A percentile compares a stretch with the other conserved stretches of the same genome.
Evolutionary conservation across 2,329 filamentous ascomycete genomes (phyloP).

Genomic region (Talaromyces marneffei): DNA sequence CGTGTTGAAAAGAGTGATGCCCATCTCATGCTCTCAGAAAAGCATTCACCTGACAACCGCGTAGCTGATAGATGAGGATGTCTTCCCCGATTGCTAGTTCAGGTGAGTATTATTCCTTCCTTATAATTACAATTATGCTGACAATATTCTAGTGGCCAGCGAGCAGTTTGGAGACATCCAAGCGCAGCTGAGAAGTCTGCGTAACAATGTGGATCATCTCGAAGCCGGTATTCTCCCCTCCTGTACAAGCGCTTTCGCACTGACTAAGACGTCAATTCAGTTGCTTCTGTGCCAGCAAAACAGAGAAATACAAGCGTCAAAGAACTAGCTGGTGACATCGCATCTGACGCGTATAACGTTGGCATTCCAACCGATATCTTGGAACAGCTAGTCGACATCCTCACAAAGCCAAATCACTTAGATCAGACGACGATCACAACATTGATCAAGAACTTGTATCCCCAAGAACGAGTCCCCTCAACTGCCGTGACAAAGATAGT

Average conservation of each 20-base stretch:
- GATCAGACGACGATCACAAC: conserved; percentile 68
- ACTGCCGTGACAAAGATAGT: conserved; percentile 61
- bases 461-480: conserved; percentile 57
- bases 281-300: conserved; percentile 52
- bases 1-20: neutral
- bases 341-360: conserved; percentile 58
- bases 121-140: neutral
- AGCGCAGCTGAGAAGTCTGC: conserved; percentile 22
- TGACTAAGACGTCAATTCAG: conserved; percentile 19
- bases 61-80: neutral
- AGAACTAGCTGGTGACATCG: conserved; percentile 57
- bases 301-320: conserved; percentile 59
- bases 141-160: neutral
- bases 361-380: conserved; percentile 61
- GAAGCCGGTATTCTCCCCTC: conserved; percentile 28
- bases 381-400: conserved; percentile 58
- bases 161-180: conserved; percentile 7
- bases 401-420: conserved; percentile 61
- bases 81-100: conserved; percentile 4
- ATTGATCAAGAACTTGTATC: conserved; percentile 70
- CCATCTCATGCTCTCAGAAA: neutral
- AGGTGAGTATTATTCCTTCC: neutral
- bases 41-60: neutral
- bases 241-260: neutral
- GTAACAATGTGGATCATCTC: conserved; percentile 32